Evolutionary conservation across 2,329 filamentous ascomycete genomes (phyloP).

Genomic region (Phoma sp.): DNA sequence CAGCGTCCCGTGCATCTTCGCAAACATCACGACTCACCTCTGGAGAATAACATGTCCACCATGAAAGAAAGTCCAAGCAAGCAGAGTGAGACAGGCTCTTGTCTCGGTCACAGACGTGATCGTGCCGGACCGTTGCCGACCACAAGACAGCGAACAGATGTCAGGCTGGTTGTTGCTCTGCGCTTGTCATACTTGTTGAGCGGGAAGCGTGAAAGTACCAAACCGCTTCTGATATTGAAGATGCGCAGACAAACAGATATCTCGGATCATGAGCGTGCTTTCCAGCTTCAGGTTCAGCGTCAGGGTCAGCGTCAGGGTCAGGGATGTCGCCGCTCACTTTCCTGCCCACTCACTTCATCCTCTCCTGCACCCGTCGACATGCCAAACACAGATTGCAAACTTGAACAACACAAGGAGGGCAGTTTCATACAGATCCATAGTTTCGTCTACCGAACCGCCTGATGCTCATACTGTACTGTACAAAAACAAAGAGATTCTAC

Average conservation of each 20-base stretch:
- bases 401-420: not conserved
- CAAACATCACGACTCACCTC: not conserved
- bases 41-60: not conserved
- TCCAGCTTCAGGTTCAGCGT: too few species aligned
- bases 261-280: too few species aligned
- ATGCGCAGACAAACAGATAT: too few species aligned
- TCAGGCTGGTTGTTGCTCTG: not conserved
- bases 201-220: too few species aligned
- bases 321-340: not conserved
- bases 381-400: not conserved
- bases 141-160: not conserved
- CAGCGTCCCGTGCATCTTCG: too few species aligned
- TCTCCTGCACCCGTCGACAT: not conserved
- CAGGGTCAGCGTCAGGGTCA: not conserved
- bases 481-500: slow-evolving; percentile 15
- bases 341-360: too few species aligned
- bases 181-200: too few species aligned
- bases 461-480: slow-evolving; percentile 19
- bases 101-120: not conserved
- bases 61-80: not conserved
- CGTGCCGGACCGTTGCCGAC: not conserved
- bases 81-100: not conserved
- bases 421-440: slow-evolving; percentile 31
- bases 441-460: slow-evolving; percentile 25
- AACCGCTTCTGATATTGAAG: not conserved